Evolutionary conservation across 1,284 basidiomycete species (phyloP), one percentile per base, ranked within the genome.

Genomic region (Caloboletus inedulis): DNA sequence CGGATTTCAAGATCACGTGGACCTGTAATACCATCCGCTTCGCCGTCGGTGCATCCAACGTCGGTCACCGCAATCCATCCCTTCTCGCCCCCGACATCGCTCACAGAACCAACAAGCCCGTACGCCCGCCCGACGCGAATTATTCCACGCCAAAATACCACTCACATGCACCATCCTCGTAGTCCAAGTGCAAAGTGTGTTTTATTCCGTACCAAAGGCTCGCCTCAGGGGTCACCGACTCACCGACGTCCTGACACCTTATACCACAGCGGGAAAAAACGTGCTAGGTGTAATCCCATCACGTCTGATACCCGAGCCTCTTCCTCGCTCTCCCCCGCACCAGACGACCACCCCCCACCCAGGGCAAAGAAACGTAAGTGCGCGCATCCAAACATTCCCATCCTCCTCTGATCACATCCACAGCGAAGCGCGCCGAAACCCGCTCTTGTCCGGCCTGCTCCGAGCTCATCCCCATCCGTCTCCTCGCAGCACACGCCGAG

Each of bases 391-490:
- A 41, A 36, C 36, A 6, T 19, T 2, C 31, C 5, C 18, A 8
- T 81, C 77, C 74, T 14, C 81, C 79, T 75, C 80, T 30, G 80
- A 87, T 62, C 82, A 12, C 72, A 76, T 53, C 71, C 71, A 23
- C 51, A 87, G 85, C 76, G 4, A 88, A 82, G 69, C 80, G 83
- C 41, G 87, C 84, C 13, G 86, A 89, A 63, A 89, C 84, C 2
- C 75, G 82, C 53, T 73, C 74, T 51, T 91, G 88, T 62, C 89
- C 88, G 1, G 79, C 85, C 35, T 91, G 88, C 65, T 71, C 77
- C 19, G 87, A 90, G 62, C 66, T 67, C 29, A 85, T 91, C 42
- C 87, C 88, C 7, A 61, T 89, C 18, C 81, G 88, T 14, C 74
- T 90, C 13, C 72, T 91, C 14, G 74, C 72, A 3, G 74, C 73